Percentiles rank a stretch among this genome's conserved stretches.
These are phyloP conservation scores for Dryas octopetala DNA, from an alignment of 306 rosid species.

Conservation along the genomic window DNA sequence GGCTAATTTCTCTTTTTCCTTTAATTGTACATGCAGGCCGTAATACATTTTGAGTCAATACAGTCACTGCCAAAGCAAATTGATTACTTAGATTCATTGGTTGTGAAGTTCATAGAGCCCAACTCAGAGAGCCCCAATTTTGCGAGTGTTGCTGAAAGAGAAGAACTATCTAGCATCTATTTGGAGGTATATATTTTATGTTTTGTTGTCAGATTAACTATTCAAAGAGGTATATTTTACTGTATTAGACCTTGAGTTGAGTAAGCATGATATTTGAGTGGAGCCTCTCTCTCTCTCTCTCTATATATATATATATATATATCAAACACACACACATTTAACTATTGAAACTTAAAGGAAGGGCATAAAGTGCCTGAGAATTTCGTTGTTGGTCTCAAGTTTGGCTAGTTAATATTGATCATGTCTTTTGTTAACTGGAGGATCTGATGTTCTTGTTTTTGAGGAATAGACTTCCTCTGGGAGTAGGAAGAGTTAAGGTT, in stretches of 20 bases:
- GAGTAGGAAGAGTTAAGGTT: background rate
- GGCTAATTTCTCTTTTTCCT: conserved; percentile 8
- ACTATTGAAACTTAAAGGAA: background rate
- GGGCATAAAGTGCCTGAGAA: background rate
- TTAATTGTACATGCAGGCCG: conserved; percentile 53
- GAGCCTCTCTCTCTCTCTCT: background rate
- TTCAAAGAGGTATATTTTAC: background rate
- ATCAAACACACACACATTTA: background rate
- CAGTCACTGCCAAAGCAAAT: conserved; percentile 69
- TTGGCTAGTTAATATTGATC: background rate
- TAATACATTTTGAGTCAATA: conserved; percentile 88
- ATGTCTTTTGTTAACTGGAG: background rate
- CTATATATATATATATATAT: too few relatives aligned
- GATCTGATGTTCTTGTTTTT: background rate
- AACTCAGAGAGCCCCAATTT: conserved; percentile 51
- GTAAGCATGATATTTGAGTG: background rate
- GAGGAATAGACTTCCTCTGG: background rate
- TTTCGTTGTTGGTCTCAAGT: background rate
- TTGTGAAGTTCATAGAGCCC: conserved; percentile 71
- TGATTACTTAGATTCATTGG: conserved; percentile 71
- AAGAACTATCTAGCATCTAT: conserved; percentile 84
- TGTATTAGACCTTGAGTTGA: background rate
- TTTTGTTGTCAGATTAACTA: background rate
- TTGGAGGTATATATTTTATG: conserved; percentile 60
- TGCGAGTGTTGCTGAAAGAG: conserved; percentile 71